Percentiles rank a stretch among this genome's conserved stretches.
phyloP scores from a whole-genome alignment of 139 green algal species.

The Chlorella sp. region DNA sequence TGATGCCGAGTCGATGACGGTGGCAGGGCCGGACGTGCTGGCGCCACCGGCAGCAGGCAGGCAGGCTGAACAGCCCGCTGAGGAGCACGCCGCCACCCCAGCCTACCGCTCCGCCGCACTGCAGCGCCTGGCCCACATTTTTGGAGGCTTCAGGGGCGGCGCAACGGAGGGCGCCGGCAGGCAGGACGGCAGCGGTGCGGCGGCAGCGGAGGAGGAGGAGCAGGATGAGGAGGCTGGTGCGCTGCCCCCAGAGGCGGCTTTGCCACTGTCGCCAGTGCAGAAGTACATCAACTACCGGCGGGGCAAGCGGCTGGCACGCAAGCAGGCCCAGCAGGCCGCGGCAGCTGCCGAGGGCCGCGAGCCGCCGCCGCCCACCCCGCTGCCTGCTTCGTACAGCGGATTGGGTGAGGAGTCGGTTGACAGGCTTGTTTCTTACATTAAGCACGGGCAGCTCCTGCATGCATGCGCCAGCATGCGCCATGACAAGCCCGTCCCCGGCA shows the following conservation, averaged over 20 bases:
- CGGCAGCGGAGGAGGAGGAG: neutral
- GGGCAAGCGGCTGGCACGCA: conserved; percentile 7
- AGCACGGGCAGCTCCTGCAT: neutral
- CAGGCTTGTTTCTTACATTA: too few species aligned
- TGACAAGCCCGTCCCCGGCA: too few species aligned
- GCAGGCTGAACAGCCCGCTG: neutral
- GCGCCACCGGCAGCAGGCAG: too few species aligned
- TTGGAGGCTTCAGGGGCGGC: neutral
- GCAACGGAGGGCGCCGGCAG: neutral
- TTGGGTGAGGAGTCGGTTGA: too few species aligned
- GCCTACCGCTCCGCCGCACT: conserved; percentile 18
- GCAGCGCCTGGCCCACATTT: conserved; percentile 18
- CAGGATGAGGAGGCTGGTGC: neutral
- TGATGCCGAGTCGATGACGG: neutral
- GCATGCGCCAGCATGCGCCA: too few species aligned
- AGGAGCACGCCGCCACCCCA: neutral
- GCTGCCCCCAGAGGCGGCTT: neutral
- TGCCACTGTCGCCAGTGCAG: neutral
- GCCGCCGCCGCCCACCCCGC: conserved; percentile 17
- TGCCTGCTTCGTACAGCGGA: neutral
- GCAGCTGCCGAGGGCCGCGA: neutral
- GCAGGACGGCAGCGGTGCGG: neutral
- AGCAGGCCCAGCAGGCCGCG: neutral
- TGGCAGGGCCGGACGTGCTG: too few species aligned
- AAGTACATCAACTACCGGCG: conserved; percentile 9